Percentiles rank a stretch among this genome's conserved stretches.
These are phyloP conservation scores for Ophiostoma fasciatum DNA, from an alignment of 2,329 filamentous ascomycete species.

Conservation along the genomic window DNA sequence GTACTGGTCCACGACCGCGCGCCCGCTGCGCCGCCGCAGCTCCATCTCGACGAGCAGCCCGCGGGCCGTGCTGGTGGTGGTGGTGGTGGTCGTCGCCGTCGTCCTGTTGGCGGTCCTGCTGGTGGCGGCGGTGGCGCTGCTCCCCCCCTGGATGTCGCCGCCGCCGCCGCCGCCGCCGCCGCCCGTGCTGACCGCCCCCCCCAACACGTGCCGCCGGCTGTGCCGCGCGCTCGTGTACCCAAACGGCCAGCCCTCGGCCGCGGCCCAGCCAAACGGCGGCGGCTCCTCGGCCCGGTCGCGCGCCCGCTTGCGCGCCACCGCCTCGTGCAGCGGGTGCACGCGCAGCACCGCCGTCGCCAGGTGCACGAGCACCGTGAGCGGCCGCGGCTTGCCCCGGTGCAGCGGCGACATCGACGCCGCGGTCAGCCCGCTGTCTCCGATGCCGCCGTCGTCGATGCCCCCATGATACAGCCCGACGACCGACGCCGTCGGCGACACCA, in stretches of 20 bases:
- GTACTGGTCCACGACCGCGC: constrained; percentile 57
- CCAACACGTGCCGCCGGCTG: constrained; percentile 3
- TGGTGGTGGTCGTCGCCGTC: too few species aligned
- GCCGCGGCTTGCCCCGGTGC: constrained; percentile 48
- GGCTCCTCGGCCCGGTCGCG: constrained; percentile 58
- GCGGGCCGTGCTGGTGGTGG: constrained; percentile 13
- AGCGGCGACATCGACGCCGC: constrained; percentile 12
- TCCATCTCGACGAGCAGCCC: constrained; percentile 74
- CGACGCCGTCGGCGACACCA: constrained; percentile 52
- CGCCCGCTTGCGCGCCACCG: constrained; percentile 60
- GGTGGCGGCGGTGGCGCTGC: too few species aligned
- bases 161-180: too few species aligned
- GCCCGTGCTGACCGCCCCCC: constrained; percentile 14
- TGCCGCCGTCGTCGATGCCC: too few species aligned
- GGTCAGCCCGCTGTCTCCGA: constrained; percentile 59
- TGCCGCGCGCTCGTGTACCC: constrained; percentile 37
- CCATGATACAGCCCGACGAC: constrained; percentile 73
- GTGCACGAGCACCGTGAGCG: constrained; percentile 61
- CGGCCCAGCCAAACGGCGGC: constrained; percentile 64
- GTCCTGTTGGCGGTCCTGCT: too few species aligned
- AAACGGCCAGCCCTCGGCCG: constrained; percentile 67
- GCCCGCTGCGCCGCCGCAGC: constrained; percentile 66
- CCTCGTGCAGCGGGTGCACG: constrained; percentile 57
- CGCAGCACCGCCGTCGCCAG: constrained; percentile 79
- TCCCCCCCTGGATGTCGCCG: too few species aligned